Base-by-base conservation (phyloP, 345 rosid genomes). In the Rhodamnia argentea region DNA sequence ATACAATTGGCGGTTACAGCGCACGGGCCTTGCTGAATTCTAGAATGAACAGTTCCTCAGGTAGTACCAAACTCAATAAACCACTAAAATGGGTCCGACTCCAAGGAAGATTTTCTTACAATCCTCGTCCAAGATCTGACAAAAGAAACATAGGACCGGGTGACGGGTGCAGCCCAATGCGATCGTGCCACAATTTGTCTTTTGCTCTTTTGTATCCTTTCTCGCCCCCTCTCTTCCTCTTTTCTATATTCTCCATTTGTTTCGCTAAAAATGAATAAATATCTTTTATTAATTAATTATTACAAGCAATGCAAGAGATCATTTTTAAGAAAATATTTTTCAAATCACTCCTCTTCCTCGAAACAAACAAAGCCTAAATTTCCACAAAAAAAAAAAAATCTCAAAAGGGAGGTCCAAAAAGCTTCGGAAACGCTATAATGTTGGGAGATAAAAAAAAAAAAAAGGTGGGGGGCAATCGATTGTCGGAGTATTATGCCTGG, bases 231-330 rank as follows among this genome's bases (percentile, higher is more conserved):
- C 47, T 16, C 40, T 37, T 37, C 40, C 40, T 37, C 40, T n/a
- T n/a, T n/a, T n/a, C n/a, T n/a, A n/a, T n/a, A n/a, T n/a, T n/a
- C n/a, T n/a, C n/a, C n/a, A n/a, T 47, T 47, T 47, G 4, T 51
- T 51, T 51, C 52, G 13, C 14, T 13, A 51, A 51, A 12, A 12
- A 51, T 51, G 3, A 50, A 2, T 10, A 37, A 12, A 1, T 51
- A 11, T 50, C 11, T 2, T 50, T 51, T 3, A 3, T 3, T 51
- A 1, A 51, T 4, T 12, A 12, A 51, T 12, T 51, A 11, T 51
- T 12, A 0, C 14, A 12, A 51, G 14, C 14, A 4, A 51, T 11
- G 3, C 3, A 10, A 50, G 4, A 0, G 4, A 10, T 50, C 4
- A 50, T 50, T 12, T 51, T 51, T 51, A 11, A 3, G 4, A 12